Evolutionary conservation across 2,329 filamentous ascomycete species (phyloP), one percentile per base, ranked within the genome.

Genomic region (Talaromyces piceae): DNA sequence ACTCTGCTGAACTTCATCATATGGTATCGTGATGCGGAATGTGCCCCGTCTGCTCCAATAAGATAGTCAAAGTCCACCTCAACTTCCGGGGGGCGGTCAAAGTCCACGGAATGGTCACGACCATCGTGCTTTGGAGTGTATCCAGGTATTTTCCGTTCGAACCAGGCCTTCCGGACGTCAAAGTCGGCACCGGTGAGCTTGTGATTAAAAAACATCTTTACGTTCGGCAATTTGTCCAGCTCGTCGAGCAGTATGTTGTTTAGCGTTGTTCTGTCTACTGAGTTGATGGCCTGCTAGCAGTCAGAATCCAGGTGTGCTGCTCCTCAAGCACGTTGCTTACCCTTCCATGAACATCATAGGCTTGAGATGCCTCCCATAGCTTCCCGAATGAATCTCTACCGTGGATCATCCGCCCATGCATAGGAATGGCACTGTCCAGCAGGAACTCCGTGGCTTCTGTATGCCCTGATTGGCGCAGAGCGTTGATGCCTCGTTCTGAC

Each of bases 361-460:
- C 80, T 69, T 98, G 93, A n/a, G 87, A 74, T 54, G 84, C 80
- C 62, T 91, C 84, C 61, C 83, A 88, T 44, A 94, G 70, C 22
- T 81, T 70, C 4, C 88, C 88, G 16, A 78, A 73, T 7, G 79
- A 75, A 18, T 76, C 75, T 60, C 75, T 77, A 28, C 88, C 83
- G 64, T 98, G 93, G 56, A 98, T 94, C 93, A 98, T 98, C 23
- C 93, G 88, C 11, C 91, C 93, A 66, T 86, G 77, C 90, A 98
- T 96, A 9, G 91, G 91, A 54, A 97, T 89, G 0, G 91, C 91
- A 47, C 85, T 81, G 1, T 74, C 74, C 61, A 95, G 77, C 27
- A 97, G 82, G 59, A 83, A 77, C 11, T 91, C 78, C 27, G 95
- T 74, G 30, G 97, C 78, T 3, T 76, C 78, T 3, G 81, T 72